Percentiles rank a stretch among this genome's conserved stretches.
These are phyloP conservation scores for Pleurotus djamor DNA, from an alignment of 768 basidiomycete genomes.

Conservation along the genomic window DNA sequence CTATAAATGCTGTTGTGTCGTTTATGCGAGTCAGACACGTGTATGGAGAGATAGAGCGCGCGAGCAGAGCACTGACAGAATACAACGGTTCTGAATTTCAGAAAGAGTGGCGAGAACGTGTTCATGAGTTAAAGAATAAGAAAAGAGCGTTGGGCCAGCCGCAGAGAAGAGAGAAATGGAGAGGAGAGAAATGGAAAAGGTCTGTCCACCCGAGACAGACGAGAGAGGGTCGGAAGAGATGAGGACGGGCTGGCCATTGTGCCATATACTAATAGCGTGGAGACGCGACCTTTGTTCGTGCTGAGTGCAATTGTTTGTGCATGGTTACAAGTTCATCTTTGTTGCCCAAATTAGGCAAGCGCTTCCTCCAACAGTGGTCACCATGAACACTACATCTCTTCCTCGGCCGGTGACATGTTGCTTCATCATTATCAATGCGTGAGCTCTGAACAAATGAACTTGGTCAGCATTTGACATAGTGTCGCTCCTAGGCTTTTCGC, in stretches of 20 bases:
- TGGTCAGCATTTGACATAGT: background rate
- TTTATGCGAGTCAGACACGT: no score
- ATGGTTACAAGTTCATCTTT: background rate
- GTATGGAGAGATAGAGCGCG: background rate
- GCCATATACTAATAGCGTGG: no score
- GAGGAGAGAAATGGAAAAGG: background rate
- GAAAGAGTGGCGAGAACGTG: slow-evolving; percentile 16
- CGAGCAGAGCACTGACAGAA: slow-evolving; percentile 17
- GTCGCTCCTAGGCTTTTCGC: slow-evolving; percentile 59
- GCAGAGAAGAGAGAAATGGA: background rate
- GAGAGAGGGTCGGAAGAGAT: background rate
- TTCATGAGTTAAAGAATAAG: slow-evolving; percentile 7
- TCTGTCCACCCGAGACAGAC: slow-evolving; percentile 8
- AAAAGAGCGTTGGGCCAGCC: background rate
- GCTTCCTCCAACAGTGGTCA: background rate
- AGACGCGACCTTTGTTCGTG: no score
- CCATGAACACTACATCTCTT: background rate
- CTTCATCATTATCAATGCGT: slow-evolving; percentile 15
- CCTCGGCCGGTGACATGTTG: slow-evolving; percentile 8
- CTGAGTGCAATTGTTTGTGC: background rate
- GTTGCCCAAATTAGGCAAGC: background rate
- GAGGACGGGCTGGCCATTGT: background rate
- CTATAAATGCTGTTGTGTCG: slow-evolving; percentile 33
- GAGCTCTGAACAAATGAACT: background rate
- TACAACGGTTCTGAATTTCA: slow-evolving; percentile 14